phyloP scores from a whole-genome alignment of 163 green algal genomes.

The Chloroidium sp. region DNA sequence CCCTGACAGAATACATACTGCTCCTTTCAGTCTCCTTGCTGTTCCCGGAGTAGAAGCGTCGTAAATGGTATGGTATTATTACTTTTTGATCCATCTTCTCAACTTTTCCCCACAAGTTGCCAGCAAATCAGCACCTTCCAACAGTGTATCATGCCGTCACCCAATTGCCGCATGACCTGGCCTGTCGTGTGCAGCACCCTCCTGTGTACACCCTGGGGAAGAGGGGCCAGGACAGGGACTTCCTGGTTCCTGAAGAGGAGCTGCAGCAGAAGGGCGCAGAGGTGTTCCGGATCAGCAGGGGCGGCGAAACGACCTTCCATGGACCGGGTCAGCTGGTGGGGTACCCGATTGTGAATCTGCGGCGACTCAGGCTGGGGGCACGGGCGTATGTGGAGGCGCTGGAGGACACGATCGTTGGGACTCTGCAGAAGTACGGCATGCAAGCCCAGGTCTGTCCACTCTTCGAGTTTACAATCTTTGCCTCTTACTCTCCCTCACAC shows the following conservation, averaged over 20 bases:
- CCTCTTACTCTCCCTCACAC: background rate
- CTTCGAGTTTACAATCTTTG: background rate
- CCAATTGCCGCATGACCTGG: too few relatives aligned
- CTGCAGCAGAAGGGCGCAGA: background rate
- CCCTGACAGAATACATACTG: too few relatives aligned
- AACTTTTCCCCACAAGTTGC: too few relatives aligned
- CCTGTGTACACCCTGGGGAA: conserved; percentile 88
- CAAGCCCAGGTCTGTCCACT: conserved; percentile 23
- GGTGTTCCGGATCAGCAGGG: background rate
- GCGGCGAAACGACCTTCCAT: conserved; percentile 96
- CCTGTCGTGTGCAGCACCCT: conserved; percentile 72
- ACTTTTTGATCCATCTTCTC: too few relatives aligned
- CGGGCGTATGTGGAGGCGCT: conserved; percentile 82
- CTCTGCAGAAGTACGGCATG: conserved; percentile 38
- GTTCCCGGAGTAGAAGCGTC: too few relatives aligned
- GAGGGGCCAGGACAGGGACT: conserved; percentile 4
- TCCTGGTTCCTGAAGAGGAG: background rate
- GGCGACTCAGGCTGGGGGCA: conserved; percentile 48
- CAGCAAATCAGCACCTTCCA: too few relatives aligned
- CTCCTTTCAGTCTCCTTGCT: too few relatives aligned
- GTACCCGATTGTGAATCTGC: conserved; percentile 92
- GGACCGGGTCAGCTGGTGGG: conserved; percentile 92
- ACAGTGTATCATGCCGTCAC: too few relatives aligned
- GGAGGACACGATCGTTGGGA: conserved; percentile 73
- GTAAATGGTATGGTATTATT: too few relatives aligned